Evolutionary conservation across 768 basidiomycete species (phyloP), one percentile per base, ranked within the genome.

Genomic region (Mycena vulgaris): DNA sequence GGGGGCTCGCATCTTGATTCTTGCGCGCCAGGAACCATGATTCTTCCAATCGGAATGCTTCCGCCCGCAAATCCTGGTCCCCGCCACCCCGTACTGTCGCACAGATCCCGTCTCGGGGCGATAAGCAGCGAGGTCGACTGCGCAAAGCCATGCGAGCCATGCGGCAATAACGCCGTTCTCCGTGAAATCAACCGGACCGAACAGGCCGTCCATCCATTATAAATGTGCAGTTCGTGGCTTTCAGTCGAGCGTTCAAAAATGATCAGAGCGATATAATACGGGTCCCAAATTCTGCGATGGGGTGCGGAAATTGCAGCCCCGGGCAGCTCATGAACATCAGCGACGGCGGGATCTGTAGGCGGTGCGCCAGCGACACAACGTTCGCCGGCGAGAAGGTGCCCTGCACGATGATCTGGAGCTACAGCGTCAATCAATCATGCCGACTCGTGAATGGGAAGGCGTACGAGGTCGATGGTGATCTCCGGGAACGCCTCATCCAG

Each of bases 271-370:
- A 76, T 39, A 90, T 85, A 49, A 90, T 83, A 23, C 89, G 81
- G 11, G 87, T 86, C 55, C 88, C 86, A 39, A 89, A 82, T 35
- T 90, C 89, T 1, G 86, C 84, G 14, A 88, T 77, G 13, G 81
- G 60, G 70, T 86, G 79, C 3, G 74, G 66, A 69, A 88, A 88
- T 4, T 77, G 49, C 17, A 80, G 74, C 13, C 90, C 88, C 33
- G 89, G 90, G 75, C 90, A 90, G 39, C 82, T 83, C 85, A 90
- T 89, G 72, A 91, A 90, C 88, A 90, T 91, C 47, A 90, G 70
- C 21, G 88, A 86, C 9, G 85, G 81, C 5, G 88, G 85, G 25
- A 90, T 86, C 30, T 81, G 74, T 9, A 90, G 81, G 8, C 80
- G 82, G 68, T 86, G 83, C 0, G 88, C 83, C 17, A 90, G 79